A percentile compares a stretch with the other conserved stretches of the same genome.
phyloP scores from a whole-genome alignment of 164 flowering plant genomes.

The Cinnamomum micranthum region DNA sequence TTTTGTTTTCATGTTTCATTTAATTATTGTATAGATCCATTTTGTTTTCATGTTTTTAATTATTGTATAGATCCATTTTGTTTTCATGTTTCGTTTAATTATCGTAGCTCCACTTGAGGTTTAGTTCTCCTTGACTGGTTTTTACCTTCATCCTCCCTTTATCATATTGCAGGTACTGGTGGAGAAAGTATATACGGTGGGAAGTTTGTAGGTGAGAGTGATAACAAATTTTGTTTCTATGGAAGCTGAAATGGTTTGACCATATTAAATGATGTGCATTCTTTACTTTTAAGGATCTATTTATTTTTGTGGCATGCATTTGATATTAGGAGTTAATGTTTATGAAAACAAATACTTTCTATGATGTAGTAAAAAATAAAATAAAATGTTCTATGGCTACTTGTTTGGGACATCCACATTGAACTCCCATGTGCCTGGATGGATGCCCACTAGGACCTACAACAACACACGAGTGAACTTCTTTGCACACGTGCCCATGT shows the following conservation, averaged over 20 bases:
- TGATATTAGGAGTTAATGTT: not conserved
- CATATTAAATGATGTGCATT: not conserved
- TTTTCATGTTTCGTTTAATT: not conserved
- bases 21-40: not conserved
- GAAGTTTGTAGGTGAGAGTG: conserved; percentile 69
- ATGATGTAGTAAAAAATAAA: too few species aligned
- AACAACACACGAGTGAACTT: too few species aligned
- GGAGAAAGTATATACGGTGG: conserved; percentile 93
- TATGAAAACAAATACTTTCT: too few species aligned
- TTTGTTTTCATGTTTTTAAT: not conserved
- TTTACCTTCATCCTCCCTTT: not conserved
- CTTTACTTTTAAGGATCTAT: not conserved
- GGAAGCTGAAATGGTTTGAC: not conserved
- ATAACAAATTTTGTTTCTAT: not conserved
- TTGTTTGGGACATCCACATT: too few species aligned
- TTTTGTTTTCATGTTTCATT: not conserved
- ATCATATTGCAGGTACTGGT: conserved; percentile 53
- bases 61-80: not conserved
- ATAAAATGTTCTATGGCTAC: too few species aligned
- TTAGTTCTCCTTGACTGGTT: not conserved
- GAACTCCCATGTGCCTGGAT: too few species aligned
- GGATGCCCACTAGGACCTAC: too few species aligned
- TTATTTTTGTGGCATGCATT: not conserved
- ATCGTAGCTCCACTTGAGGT: not conserved
- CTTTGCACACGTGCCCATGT: too few species aligned